These are phyloP conservation scores for Suhomyces choctaworum DNA, from an alignment of 1,139 yeast genomes.

Conservation along the genomic window DNA sequence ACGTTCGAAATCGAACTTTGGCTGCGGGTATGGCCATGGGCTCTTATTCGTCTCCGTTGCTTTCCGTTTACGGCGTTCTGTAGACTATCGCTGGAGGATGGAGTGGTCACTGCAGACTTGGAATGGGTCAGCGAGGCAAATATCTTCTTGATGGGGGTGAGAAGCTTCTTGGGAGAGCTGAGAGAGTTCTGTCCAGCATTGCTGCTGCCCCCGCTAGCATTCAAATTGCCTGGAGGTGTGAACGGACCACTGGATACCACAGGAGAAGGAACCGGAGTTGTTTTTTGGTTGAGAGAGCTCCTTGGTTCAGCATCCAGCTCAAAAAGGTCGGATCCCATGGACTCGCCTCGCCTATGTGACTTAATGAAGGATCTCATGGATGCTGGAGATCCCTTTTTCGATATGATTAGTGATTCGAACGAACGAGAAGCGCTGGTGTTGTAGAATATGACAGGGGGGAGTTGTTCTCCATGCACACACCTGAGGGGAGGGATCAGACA, in stretches of 20 bases:
- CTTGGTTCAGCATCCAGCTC: conserved; percentile 12
- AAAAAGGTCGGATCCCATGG: conserved; percentile 14
- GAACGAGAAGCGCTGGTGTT: no score
- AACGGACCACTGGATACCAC: conserved; percentile 20
- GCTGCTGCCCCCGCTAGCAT: conserved; percentile 2
- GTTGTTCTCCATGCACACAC: no score
- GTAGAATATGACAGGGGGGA: no score
- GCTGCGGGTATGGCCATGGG: conserved; percentile 10
- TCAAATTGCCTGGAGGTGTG: conserved; percentile 23
- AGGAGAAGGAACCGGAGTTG: conserved; percentile 20
- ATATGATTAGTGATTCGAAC: neutral
- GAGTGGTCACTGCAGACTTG: conserved; percentile 15
- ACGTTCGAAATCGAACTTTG: conserved; percentile 13
- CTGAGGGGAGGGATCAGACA: no score
- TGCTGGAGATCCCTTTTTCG: no score
- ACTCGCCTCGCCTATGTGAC: conserved; percentile 36
- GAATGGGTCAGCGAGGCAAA: conserved; percentile 29
- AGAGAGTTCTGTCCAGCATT: conserved; percentile 12
- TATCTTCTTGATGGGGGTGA: conserved; percentile 45
- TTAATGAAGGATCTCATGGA: conserved; percentile 50
- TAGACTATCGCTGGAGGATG: conserved; percentile 18
- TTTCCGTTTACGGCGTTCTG: conserved; percentile 15
- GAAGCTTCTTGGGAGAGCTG: conserved; percentile 44
- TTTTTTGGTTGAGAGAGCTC: conserved; percentile 8
- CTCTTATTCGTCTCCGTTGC: conserved; percentile 2